Conservation (phyloP, 305 asterid species). For the Plantago rigida region DNA sequence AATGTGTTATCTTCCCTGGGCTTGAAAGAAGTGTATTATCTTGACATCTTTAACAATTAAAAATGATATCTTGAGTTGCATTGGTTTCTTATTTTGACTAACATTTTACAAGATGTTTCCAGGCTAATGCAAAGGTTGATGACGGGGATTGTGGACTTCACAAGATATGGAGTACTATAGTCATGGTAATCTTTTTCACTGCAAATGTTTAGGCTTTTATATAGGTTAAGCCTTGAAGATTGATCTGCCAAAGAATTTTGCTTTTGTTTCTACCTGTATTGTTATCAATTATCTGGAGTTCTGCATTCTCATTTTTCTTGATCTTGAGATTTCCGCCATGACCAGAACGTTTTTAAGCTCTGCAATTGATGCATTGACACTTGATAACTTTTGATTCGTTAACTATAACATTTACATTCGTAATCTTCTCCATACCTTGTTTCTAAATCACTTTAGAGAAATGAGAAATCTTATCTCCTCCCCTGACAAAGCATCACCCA, state of each 20-base stretch:
- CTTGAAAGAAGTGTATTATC: constrained; percentile 25
- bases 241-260: constrained; percentile 17
- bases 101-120: constrained; percentile 33
- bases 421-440: neutral
- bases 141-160: constrained; percentile 39
- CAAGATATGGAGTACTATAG: constrained; percentile 53
- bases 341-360: constrained; percentile 2
- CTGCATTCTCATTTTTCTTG: constrained; percentile 11
- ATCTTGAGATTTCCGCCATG: constrained; percentile 5
- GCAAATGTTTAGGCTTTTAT: neutral
- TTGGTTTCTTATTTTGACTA: constrained; percentile 22
- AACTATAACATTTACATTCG: neutral
- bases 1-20: constrained; percentile 47
- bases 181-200: constrained; percentile 45
- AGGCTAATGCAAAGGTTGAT: constrained; percentile 28
- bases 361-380: constrained; percentile 3
- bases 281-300: constrained; percentile 2
- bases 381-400: constrained; percentile 15
- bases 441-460: neutral
- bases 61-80: constrained; percentile 19
- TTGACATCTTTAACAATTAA: constrained; percentile 2
- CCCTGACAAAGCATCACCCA: neutral
- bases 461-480: too few species aligned
- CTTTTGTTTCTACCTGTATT: neutral
- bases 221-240: constrained; percentile 16